These are phyloP conservation scores for Suhomyces guaymorum DNA, from an alignment of 1,139 yeast species.

Conservation along the genomic window DNA sequence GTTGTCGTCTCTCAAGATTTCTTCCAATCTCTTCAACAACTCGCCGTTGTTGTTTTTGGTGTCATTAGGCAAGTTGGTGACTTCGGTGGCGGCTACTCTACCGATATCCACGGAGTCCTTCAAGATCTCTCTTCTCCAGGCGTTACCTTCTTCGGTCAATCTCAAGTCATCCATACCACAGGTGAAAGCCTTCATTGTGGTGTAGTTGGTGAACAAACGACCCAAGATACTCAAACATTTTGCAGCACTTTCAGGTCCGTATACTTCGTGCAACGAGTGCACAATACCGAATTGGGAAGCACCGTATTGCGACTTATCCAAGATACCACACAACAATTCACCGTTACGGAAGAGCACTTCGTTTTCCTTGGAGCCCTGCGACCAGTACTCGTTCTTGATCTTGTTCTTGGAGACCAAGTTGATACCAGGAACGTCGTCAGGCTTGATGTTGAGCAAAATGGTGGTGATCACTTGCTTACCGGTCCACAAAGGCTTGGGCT, in stretches of 20 bases:
- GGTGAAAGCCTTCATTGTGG: constrained; percentile 89
- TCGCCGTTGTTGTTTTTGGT: constrained; percentile 63
- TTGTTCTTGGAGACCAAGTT: constrained; percentile 82
- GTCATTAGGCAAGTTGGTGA: constrained; percentile 73
- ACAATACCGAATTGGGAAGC: constrained; percentile 97
- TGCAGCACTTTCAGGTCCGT: constrained; percentile 91
- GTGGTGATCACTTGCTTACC: constrained; percentile 97
- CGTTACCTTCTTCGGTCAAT: constrained; percentile 86
- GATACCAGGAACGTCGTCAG: constrained; percentile 85
- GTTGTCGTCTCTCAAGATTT: constrained; percentile 88
- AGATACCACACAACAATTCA: constrained; percentile 83
- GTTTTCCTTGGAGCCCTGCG: constrained; percentile 77
- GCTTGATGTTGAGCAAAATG: constrained; percentile 82
- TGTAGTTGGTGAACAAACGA: constrained; percentile 90
- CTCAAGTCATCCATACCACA: constrained; percentile 99
- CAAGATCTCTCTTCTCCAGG: constrained; percentile 83
- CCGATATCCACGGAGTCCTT: constrained; percentile 79
- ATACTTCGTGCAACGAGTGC: constrained; percentile 93
- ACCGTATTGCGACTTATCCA: constrained; percentile 98
- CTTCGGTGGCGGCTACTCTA: constrained; percentile 90
- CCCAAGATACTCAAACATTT: constrained; percentile 88
- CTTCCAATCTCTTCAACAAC: constrained; percentile 84
- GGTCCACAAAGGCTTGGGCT: constrained; percentile 95
- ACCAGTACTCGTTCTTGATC: constrained; percentile 95
- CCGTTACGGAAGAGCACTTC: constrained; percentile 85